Conservation (phyloP, 2,329 filamentous ascomycete species). For the Pseudogymnoascus sp. region DNA sequence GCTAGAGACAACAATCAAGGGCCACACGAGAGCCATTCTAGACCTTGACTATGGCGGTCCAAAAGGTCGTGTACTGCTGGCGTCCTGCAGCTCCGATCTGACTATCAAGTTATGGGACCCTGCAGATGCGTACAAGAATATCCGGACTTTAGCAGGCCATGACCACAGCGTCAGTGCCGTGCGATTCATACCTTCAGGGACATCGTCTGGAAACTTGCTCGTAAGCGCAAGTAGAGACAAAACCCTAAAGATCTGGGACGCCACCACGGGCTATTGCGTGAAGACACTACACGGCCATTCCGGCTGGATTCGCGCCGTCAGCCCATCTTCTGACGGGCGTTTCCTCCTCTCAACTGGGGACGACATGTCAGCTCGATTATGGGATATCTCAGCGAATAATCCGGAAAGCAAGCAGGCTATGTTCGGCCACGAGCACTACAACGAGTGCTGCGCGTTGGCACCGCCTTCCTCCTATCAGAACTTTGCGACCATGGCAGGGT, state of each 20-base stretch:
- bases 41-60: conserved; percentile 89
- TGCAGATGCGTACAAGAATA: conserved; percentile 88
- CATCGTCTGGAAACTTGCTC: conserved; percentile 74
- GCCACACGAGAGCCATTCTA: conserved; percentile 80
- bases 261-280: conserved; percentile 85
- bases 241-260: conserved; percentile 83
- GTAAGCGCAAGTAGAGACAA: conserved; percentile 82
- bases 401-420: conserved; percentile 61
- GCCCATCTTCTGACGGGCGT: conserved; percentile 72
- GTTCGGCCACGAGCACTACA: conserved; percentile 76
- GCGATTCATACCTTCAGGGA: conserved; percentile 78
- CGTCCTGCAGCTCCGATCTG: conserved; percentile 65
- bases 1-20: conserved; percentile 82
- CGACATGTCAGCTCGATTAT: conserved; percentile 74
- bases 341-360: conserved; percentile 78
- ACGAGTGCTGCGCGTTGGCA: conserved; percentile 82
- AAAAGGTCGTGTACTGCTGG: conserved; percentile 68
- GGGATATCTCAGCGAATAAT: conserved; percentile 72
- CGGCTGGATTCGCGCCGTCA: conserved; percentile 88
- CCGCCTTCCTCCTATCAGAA: conserved; percentile 72
- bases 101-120: conserved; percentile 97
- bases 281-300: conserved; percentile 81
- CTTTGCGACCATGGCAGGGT: conserved; percentile 67
- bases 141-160: conserved; percentile 81
- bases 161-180: conserved; percentile 88